These are phyloP conservation scores for Bretziella fagacearum DNA, from an alignment of 2,329 filamentous ascomycete genomes.

Conservation along the genomic window DNA sequence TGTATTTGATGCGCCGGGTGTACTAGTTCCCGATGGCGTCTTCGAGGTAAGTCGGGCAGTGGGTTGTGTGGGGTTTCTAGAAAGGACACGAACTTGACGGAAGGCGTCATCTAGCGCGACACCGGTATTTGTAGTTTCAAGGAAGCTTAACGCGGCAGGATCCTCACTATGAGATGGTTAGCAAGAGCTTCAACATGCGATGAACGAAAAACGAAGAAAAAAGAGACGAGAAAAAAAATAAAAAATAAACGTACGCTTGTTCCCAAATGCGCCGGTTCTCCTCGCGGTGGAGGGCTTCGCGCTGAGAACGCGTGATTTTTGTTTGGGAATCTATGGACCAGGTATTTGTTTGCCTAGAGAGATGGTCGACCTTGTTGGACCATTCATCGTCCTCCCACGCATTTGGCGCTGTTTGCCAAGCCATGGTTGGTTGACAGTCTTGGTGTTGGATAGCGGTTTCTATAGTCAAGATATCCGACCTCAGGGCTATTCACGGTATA, in stretches of 20 bases:
- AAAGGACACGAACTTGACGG: constrained; percentile 67
- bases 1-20: too few species aligned
- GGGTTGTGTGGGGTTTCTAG: constrained; percentile 56
- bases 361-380: constrained; percentile 56
- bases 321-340: constrained; percentile 15
- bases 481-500: too few species aligned
- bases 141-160: neutral
- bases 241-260: constrained; percentile 46
- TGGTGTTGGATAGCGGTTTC: neutral
- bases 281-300: constrained; percentile 63
- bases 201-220: too few species aligned
- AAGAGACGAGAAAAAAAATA: neutral
- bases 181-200: neutral
- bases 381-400: constrained; percentile 90
- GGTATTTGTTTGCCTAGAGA: constrained; percentile 21
- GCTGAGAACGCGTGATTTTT: constrained; percentile 51
- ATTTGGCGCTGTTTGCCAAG: constrained; percentile 35
- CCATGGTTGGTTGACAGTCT: constrained; percentile 26
- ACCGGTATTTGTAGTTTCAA: constrained; percentile 28
- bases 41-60: constrained; percentile 17
- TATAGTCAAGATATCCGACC: too few species aligned
- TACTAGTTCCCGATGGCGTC: constrained; percentile 59
- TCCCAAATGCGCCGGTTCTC: constrained; percentile 78
- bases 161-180: neutral
- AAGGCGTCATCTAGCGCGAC: constrained; percentile 45